Base-by-base conservation (phyloP, 805 yeast genomes). In the Candida saitoana region DNA sequence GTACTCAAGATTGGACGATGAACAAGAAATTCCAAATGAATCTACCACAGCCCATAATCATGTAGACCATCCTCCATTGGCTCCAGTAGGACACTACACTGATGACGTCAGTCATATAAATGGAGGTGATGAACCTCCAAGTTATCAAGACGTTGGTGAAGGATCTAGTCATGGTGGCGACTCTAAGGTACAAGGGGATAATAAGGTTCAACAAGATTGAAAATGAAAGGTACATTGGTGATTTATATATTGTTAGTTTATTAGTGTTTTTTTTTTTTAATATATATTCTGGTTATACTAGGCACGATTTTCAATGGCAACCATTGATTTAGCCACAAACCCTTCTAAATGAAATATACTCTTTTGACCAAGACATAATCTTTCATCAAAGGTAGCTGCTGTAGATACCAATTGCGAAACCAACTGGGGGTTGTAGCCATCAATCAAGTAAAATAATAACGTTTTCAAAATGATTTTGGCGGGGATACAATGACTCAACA, bases 301-400 rank as follows among this genome's bases (percentile, higher is more conserved):
- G 5, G 32, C n/a, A 29, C 32, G 11, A 29, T 65, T 38, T 52
- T 84, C 93, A 38, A 85, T 59, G 6, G 74, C 74, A 33, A 87
- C 85, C 97, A 93, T 91, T 2, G 81, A 79, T 57, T 78, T 83
- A 1, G 97, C 96, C 15, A 87, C 77, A 57, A 88, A 93, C 1
- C 98, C 99, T 67, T 93, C 99, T 41, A 93, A 65, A 64, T 93
- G 99, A 63, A 87, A 93, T 9, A 93, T 91, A 30, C 89, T 87
- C 62, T 93, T 93, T 45, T 77, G 77, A 2, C 98, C 99, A 44
- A 85, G 65, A 44, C 89, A 79, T 45, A 93, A 71, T 43, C 99
- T 76, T 54, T 93, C 96, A 57, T 93, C 99, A 53, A 79, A 83
- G 1, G 71, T 56, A 2, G 95, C 76, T 2, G 84, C 83, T 4